A percentile compares a stretch with the other conserved stretches of the same genome.
These are phyloP conservation scores for Cucurbitaria berberidis DNA, from an alignment of 2,329 filamentous ascomycete species.

Conservation along the genomic window DNA sequence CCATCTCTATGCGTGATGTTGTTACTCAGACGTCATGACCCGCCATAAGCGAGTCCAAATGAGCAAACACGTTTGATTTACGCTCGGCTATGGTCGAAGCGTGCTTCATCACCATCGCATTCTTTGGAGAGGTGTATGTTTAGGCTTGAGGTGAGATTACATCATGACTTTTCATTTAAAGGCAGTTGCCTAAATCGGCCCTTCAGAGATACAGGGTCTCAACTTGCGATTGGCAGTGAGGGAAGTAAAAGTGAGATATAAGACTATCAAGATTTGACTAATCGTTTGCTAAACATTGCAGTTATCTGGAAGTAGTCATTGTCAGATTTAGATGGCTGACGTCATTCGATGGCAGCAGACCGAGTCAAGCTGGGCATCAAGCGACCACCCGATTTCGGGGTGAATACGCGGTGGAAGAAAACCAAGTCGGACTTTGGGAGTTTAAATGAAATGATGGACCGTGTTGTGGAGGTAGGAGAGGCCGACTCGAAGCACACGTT, in stretches of 20 bases:
- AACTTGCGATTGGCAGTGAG: not conserved
- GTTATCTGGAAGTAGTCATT: not conserved
- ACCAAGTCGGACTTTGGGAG: not conserved
- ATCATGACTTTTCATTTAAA: conserved; percentile 1
- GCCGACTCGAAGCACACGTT: not conserved
- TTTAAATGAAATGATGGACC: not conserved
- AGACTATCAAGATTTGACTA: not conserved
- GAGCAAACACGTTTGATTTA: not conserved
- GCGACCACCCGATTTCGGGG: not conserved
- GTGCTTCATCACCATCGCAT: not conserved
- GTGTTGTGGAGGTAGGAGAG: not conserved
- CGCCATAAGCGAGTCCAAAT: not conserved
- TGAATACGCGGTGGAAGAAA: not conserved
- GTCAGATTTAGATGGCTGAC: not conserved
- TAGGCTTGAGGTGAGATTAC: not conserved
- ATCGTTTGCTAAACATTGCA: not conserved
- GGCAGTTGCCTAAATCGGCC: not conserved
- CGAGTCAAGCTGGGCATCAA: not conserved
- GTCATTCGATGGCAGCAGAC: not conserved
- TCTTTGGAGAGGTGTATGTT: not conserved
- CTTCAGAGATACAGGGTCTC: not conserved
- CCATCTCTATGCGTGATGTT: not conserved
- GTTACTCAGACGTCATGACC: not conserved
- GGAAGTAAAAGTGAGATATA: not conserved
- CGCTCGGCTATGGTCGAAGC: not conserved